Percentiles rank a stretch among this genome's conserved stretches.
phyloP scores from a whole-genome alignment of 345 rosid species.

The Psidium friedrichsthalianum region DNA sequence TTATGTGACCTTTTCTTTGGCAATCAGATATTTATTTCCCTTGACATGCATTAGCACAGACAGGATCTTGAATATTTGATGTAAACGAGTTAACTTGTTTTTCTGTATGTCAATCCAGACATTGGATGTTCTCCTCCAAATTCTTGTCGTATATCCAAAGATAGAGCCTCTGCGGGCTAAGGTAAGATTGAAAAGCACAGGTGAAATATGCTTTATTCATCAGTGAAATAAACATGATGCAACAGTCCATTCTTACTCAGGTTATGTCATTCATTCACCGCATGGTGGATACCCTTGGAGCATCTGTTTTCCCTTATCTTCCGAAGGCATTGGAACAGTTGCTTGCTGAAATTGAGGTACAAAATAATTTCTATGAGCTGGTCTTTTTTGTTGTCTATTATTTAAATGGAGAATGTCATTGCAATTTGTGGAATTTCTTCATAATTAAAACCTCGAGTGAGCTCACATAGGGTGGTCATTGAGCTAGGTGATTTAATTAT shows the following conservation, averaged over 20 bases:
- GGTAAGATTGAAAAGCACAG: constrained; percentile 30
- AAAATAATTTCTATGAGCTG: background rate
- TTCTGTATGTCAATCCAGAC: constrained; percentile 42
- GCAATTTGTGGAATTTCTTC: background rate
- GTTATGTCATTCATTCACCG: constrained; percentile 92
- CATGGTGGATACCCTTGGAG: constrained; percentile 92
- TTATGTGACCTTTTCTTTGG: background rate
- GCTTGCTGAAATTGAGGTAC: constrained; percentile 91
- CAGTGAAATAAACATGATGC: background rate
- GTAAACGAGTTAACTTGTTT: background rate
- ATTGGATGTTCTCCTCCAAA: constrained; percentile 73
- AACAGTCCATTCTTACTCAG: constrained; percentile 14
- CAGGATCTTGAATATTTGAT: background rate
- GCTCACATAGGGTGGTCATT: background rate
- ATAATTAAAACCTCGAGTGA: background rate
- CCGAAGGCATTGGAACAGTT: constrained; percentile 88
- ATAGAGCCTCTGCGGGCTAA: constrained; percentile 61
- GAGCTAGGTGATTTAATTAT: background rate
- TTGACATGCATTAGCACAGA: background rate
- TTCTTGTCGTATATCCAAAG: constrained; percentile 76
- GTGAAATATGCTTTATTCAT: background rate
- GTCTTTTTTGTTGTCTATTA: background rate
- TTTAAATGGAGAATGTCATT: background rate
- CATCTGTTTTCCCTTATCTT: constrained; percentile 85
- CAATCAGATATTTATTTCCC: background rate